Percentiles rank a stretch among this genome's conserved stretches.
phyloP scores from a whole-genome alignment of 495 filamentous ascomycete genomes.

The Penicillium paxilli region DNA sequence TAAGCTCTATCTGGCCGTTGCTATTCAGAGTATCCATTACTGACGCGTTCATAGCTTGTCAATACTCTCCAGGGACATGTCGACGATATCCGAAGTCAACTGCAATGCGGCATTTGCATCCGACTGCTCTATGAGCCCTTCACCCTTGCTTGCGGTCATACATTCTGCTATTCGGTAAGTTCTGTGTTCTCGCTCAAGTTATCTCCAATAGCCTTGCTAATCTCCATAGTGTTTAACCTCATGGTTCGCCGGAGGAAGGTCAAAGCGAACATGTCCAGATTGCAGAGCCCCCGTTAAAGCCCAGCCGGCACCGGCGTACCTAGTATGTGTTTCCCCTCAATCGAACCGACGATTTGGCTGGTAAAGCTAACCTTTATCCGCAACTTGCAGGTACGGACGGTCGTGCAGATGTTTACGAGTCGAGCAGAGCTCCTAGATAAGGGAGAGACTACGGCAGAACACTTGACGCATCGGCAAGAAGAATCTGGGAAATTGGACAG shows the following conservation, averaged over 20 bases:
- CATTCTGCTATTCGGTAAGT: conserved; percentile 70
- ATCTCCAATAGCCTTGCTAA: conserved; percentile 11
- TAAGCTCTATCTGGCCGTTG: conserved; percentile 19
- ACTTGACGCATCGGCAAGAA: conserved; percentile 57
- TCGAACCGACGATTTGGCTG: background rate
- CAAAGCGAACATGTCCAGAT: conserved; percentile 71
- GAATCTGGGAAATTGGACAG: conserved; percentile 62
- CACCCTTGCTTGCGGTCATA: conserved; percentile 70
- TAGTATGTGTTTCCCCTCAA: conserved; percentile 51
- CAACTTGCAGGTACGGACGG: conserved; percentile 57
- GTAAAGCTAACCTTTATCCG: conserved; percentile 15
- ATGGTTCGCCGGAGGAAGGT: conserved; percentile 62
- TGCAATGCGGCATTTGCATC: conserved; percentile 71
- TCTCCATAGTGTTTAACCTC: conserved; percentile 58
- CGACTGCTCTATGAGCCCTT: conserved; percentile 72
- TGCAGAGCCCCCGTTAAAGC: conserved; percentile 61
- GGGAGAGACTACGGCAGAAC: conserved; percentile 62
- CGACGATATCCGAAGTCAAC: conserved; percentile 46
- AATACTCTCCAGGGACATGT: conserved; percentile 52
- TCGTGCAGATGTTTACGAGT: conserved; percentile 65
- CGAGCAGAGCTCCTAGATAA: conserved; percentile 64
- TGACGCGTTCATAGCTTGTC: conserved; percentile 35
- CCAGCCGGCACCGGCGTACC: conserved; percentile 68
- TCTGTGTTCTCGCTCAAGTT: background rate
- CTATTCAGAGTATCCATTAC: background rate